Evolutionary conservation across 73 alveolate genomes (phyloP), one percentile per base, ranked within the genome.

Genomic region (Paramecium caudatum): DNA sequence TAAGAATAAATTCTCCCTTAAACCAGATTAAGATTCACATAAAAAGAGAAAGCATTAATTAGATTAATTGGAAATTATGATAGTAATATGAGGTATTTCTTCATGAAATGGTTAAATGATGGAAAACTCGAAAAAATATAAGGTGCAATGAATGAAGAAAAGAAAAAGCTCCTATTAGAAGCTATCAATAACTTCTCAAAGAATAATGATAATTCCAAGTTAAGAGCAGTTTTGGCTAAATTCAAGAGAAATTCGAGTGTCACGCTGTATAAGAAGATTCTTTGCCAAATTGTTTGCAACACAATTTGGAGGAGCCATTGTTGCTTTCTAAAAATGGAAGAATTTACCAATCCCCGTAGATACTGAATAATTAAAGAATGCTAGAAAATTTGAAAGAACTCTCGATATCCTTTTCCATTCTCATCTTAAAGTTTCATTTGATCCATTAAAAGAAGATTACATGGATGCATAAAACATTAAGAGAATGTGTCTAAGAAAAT

Each of bases 321-420:
- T 10, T 7, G 43, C 88, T 5, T 74, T 74, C 70, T 16, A 74
- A 41, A 74, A 74, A 74, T 74, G 88, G 88, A 74, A 74, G 8
- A 74, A 74, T 21, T 74, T 74, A 41, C 88, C 88, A 6, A 43
- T 36, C 16, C 88, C 88, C 2, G 21, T 12, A n/a, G 55, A 74
- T 19, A 74, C 41, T 16, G 88, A 74, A 21, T 36, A 43, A 39
- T 8, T 74, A 13, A 74, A 74, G 30, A 41, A 41, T 3, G 88
- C 55, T 1, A 74, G 88, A 74, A 74, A 74, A 39, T 74, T 74
- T 41, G 88, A 74, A 39, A 74, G 88, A 43, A 45, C 55, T 16
- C 55, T 74, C 16, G 88, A 74, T 19, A 2, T 12, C 25, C 39
- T 74, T 6, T 74, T 74, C 13, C 21, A 47, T 8, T 27, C 33